Evolutionary conservation across 2,329 filamentous ascomycete genomes (phyloP).

Genomic region (Samsoniella hepiali): DNA sequence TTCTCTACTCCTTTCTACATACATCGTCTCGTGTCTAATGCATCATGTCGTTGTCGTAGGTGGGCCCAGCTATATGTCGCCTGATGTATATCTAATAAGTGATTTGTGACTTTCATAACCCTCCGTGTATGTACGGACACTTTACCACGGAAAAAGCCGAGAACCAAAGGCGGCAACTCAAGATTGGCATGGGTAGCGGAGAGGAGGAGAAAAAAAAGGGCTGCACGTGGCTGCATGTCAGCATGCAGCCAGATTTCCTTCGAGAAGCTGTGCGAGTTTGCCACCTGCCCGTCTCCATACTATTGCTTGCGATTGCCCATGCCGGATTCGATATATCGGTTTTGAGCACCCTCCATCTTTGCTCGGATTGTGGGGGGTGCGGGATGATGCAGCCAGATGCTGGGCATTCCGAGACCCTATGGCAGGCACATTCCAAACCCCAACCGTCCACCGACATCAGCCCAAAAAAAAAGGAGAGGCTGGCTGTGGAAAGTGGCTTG

Average conservation of each 20-base stretch:
- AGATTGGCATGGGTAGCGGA: not conserved
- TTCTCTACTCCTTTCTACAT: too few species aligned
- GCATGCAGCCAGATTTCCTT: not conserved
- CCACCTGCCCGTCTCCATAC: not conserved
- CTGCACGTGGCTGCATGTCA: constrained; percentile 10
- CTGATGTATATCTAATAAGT: not conserved
- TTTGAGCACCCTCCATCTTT: not conserved
- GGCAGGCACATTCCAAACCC: not conserved
- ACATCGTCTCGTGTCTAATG: not conserved
- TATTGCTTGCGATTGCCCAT: not conserved
- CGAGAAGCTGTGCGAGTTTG: not conserved
- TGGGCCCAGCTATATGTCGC: not conserved
- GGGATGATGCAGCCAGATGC: not conserved
- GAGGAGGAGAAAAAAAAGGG: not conserved
- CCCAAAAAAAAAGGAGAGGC: not conserved
- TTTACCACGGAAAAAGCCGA: not conserved
- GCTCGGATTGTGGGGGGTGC: not conserved
- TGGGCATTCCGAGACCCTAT: not conserved
- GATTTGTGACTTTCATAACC: not conserved
- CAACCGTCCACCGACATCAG: not conserved
- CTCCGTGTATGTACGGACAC: not conserved
- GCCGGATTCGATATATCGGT: constrained; percentile 1
- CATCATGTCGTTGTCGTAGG: not conserved
- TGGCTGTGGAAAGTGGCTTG: not conserved
- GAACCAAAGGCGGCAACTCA: not conserved